Percentiles rank a stretch among this genome's conserved stretches.
Evolutionary conservation across 1,284 basidiomycete genomes (phyloP).

Genomic region (Sanguinoderma infundibulare): DNA sequence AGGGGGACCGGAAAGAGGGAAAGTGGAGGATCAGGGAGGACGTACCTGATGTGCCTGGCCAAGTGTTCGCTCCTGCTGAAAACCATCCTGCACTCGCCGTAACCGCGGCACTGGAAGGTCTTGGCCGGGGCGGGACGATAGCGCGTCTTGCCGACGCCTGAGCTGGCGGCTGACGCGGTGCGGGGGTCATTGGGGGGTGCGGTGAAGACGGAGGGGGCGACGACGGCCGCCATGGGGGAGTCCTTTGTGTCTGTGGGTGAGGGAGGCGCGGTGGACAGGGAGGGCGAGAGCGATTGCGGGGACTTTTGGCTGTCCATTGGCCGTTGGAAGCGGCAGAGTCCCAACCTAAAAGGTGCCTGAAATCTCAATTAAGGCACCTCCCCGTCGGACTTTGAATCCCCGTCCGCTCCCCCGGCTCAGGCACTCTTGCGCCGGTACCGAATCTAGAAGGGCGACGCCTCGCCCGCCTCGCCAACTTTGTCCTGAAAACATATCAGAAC

Average conservation of each 20-base stretch:
- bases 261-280: constrained; percentile 6
- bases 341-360: constrained; percentile 41
- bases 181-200: constrained; percentile 10
- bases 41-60: constrained; percentile 91
- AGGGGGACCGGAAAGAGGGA: constrained; percentile 27
- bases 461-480: constrained; percentile 6
- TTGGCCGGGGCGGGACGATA: constrained; percentile 83
- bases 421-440: constrained; percentile 31
- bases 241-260: not conserved
- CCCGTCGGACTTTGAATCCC: constrained; percentile 25
- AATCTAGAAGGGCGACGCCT: constrained; percentile 19
- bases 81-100: constrained; percentile 95
- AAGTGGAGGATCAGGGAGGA: constrained; percentile 26
- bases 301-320: constrained; percentile 36
- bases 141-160: constrained; percentile 52
- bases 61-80: constrained; percentile 95
- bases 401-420: constrained; percentile 29
- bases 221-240: constrained; percentile 33
- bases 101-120: constrained; percentile 94
- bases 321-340: constrained; percentile 27
- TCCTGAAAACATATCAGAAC: constrained; percentile 24
- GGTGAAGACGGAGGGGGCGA: constrained; percentile 20
- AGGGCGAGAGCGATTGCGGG: constrained; percentile 18
- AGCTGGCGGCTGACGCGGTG: constrained; percentile 16
- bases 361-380: constrained; percentile 35